phyloP scores from a whole-genome alignment of 2,329 filamentous ascomycete genomes.

The Venturia pyrina region DNA sequence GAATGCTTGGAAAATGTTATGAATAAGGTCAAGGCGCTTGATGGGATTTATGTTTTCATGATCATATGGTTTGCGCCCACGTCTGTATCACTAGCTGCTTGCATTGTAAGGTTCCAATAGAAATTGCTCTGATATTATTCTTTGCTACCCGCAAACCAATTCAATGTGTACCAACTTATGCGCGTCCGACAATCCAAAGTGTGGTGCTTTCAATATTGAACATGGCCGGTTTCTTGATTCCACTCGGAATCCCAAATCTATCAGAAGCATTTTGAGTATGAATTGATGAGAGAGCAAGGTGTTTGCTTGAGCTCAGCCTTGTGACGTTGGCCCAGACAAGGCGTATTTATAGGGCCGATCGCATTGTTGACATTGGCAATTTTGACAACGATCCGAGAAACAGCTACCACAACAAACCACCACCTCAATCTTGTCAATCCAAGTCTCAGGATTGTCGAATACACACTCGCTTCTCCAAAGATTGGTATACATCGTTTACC shows the following conservation, averaged over 20 bases:
- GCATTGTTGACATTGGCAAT: not conserved
- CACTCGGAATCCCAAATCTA: no score
- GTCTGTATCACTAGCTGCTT: not conserved
- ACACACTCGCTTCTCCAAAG: not conserved
- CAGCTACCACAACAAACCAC: not conserved
- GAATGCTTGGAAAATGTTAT: not conserved
- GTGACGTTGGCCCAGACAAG: not conserved
- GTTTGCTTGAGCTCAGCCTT: not conserved
- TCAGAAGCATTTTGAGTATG: no score
- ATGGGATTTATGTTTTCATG: not conserved
- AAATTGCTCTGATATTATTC: not conserved
- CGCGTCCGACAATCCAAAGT: no score
- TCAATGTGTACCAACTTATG: no score
- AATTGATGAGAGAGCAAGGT: no score
- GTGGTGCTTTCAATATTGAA: no score
- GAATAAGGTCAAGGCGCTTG: not conserved
- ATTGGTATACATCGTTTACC: not conserved
- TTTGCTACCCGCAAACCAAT: not conserved
- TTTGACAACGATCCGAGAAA: not conserved
- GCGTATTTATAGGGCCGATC: not conserved
- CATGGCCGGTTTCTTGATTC: no score
- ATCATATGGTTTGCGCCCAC: not conserved
- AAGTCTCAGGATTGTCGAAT: not conserved
- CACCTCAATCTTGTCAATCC: not conserved
- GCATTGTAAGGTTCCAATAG: not conserved